Evolutionary conservation across 129 eudicot genomes (phyloP).

Genomic region (Dittrichia graveolens): DNA sequence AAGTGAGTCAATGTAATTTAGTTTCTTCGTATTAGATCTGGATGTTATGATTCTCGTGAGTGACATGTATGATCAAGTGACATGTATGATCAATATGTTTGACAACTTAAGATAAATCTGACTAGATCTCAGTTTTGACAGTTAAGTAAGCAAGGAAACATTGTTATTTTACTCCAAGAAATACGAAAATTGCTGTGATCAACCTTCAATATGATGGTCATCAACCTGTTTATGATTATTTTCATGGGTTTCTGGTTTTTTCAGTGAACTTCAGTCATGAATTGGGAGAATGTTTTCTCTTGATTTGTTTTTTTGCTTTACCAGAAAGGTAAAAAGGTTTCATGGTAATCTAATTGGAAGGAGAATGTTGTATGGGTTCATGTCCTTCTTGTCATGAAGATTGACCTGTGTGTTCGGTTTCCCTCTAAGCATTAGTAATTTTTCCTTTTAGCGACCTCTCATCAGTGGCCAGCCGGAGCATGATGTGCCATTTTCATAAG

Average conservation of each 20-base stretch:
- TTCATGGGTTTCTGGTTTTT: neutral
- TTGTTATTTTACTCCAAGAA: constrained; percentile 14
- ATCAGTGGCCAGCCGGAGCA: neutral
- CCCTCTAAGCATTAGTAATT: no score
- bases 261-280: constrained; percentile 4
- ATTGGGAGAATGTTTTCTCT: neutral
- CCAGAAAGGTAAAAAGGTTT: constrained; percentile 17
- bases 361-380: neutral
- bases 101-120: constrained; percentile 10
- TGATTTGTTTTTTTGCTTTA: constrained; percentile 3
- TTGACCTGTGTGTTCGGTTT: no score
- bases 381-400: no score
- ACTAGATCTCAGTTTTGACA: constrained; percentile 20
- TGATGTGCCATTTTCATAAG: constrained; percentile 1
- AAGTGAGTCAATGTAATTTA: constrained; percentile 1
- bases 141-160: neutral
- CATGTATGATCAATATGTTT: constrained; percentile 15
- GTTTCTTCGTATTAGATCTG: constrained; percentile 23
- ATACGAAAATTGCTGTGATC: neutral
- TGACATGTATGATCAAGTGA: no score
- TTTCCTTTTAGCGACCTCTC: neutral
- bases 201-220: no score
- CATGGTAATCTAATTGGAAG: constrained; percentile 3
- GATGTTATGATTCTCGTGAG: constrained; percentile 19
- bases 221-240: neutral